These are phyloP conservation scores for Cymbopogon citratus DNA, from an alignment of 176 grass and related monocot species.

Conservation along the genomic window DNA sequence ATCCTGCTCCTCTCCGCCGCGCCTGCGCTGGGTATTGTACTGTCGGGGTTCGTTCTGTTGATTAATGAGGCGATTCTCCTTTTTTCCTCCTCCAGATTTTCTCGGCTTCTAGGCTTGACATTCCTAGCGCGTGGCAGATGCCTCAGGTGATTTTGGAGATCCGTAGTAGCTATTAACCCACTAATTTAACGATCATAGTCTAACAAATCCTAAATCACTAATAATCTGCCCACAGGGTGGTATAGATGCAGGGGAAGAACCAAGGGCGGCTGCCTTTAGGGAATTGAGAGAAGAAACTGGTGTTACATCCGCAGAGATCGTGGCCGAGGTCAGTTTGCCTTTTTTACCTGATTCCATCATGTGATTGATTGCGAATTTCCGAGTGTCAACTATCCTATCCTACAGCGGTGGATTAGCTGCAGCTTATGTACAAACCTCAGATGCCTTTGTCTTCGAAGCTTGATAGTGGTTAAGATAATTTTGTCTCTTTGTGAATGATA, in stretches of 20 bases:
- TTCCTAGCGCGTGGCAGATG: slow-evolving; percentile 84
- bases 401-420: not conserved
- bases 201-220: not conserved
- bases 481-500: no score
- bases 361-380: not conserved
- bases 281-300: slow-evolving; percentile 88
- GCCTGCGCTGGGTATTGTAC: not conserved
- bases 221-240: slow-evolving; percentile 50
- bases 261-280: slow-evolving; percentile 56
- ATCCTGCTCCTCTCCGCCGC: not conserved
- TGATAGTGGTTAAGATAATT: not conserved
- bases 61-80: not conserved
- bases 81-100: slow-evolving; percentile 46
- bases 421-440: not conserved
- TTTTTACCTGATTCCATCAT: not conserved
- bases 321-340: slow-evolving; percentile 53
- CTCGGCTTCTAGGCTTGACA: slow-evolving; percentile 78
- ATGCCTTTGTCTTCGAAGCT: not conserved
- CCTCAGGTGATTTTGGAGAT: slow-evolving; percentile 52
- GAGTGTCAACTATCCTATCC: not conserved
- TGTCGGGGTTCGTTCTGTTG: not conserved
- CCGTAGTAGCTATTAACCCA: not conserved
- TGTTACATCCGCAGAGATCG: slow-evolving; percentile 73
- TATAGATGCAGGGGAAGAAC: slow-evolving; percentile 71
- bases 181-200: not conserved